phyloP scores from a whole-genome alignment of 345 rosid genomes.

The Brassica juncea region DNA sequence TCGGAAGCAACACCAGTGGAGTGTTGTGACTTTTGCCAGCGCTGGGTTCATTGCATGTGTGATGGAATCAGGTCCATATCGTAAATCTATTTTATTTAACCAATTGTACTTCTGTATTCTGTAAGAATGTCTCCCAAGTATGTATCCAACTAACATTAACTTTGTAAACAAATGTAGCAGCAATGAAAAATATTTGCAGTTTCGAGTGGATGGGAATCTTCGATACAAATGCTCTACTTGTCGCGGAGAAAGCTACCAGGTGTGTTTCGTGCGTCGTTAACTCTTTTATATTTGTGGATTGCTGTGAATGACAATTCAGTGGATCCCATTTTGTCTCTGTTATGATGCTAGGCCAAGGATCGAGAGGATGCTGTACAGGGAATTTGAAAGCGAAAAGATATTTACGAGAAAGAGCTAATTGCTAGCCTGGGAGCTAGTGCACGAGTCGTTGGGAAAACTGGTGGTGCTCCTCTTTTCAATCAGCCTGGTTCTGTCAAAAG shows the following conservation, averaged over 20 bases:
- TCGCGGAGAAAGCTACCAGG: slow-evolving; percentile 97
- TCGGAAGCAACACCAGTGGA: slow-evolving; percentile 99
- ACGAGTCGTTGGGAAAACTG: slow-evolving; percentile 45
- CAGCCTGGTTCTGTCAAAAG: slow-evolving; percentile 47
- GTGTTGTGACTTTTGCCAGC: slow-evolving; percentile 99
- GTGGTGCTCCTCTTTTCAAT: too few relatives aligned
- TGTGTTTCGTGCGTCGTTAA: slow-evolving; percentile 39
- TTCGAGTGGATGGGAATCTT: slow-evolving; percentile 91
- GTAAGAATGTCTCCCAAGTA: slow-evolving; percentile 1
- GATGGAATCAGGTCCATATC: slow-evolving; percentile 84
- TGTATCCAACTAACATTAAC: slow-evolving; percentile 6
- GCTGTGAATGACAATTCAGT: neutral
- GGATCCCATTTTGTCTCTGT: too few relatives aligned
- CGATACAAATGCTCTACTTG: slow-evolving; percentile 91
- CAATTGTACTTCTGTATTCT: neutral
- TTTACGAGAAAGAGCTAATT: slow-evolving; percentile 73
- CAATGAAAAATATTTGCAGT: slow-evolving; percentile 82
- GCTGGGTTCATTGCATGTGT: slow-evolving; percentile 97
- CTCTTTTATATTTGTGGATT: neutral
- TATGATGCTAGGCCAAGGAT: slow-evolving; percentile 50
- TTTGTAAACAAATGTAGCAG: slow-evolving; percentile 48
- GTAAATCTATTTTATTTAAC: neutral
- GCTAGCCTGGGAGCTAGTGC: slow-evolving; percentile 81
- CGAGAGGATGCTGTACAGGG: slow-evolving; percentile 97
- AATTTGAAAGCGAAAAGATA: slow-evolving; percentile 57